These are phyloP conservation scores for Alternaria angustiovoidea DNA, from an alignment of 2,329 filamentous ascomycete species.

Conservation along the genomic window DNA sequence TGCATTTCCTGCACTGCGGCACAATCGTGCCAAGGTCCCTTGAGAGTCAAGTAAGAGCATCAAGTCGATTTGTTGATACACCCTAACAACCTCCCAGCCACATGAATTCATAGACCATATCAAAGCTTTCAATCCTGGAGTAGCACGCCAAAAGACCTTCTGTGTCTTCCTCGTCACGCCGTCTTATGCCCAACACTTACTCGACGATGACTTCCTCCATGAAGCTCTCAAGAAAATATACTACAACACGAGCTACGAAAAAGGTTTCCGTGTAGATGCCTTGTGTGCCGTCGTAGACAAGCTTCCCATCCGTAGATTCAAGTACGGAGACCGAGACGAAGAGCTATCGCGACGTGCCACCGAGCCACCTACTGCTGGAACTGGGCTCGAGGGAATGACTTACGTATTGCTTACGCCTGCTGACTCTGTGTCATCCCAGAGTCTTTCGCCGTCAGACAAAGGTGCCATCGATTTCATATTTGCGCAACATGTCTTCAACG, in stretches of 20 bases:
- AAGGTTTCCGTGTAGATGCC: slow-evolving; percentile 22
- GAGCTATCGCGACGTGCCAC: slow-evolving; percentile 3
- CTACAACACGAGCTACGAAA: background rate
- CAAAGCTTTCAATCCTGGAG: slow-evolving; percentile 15
- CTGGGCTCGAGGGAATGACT: slow-evolving; percentile 46
- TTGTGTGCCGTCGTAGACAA: slow-evolving; percentile 50
- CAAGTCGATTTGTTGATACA: background rate
- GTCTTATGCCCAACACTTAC: slow-evolving; percentile 43
- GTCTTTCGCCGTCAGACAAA: slow-evolving; percentile 18
- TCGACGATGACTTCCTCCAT: slow-evolving; percentile 37
- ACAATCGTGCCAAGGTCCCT: slow-evolving; percentile 41
- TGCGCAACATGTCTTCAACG: slow-evolving; percentile 4
- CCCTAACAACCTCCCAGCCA: slow-evolving; percentile 28
- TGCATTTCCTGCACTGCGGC: slow-evolving; percentile 25
- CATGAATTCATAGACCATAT: slow-evolving; percentile 36
- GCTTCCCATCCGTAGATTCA: slow-evolving; percentile 34
- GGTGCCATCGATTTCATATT: slow-evolving; percentile 38
- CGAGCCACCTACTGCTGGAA: slow-evolving; percentile 27
- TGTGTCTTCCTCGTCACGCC: slow-evolving; percentile 46
- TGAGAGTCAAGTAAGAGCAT: slow-evolving; percentile 26
- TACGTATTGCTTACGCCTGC: slow-evolving; percentile 32
- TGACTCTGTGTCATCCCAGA: slow-evolving; percentile 19
- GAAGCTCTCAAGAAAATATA: slow-evolving; percentile 37
- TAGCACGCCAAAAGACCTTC: slow-evolving; percentile 22
- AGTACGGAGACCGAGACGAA: background rate